Percentiles rank a stretch among this genome's conserved stretches.
These are phyloP conservation scores for Aspergillus novofumigatus DNA, from an alignment of 2,329 filamentous ascomycete genomes.

Conservation along the genomic window DNA sequence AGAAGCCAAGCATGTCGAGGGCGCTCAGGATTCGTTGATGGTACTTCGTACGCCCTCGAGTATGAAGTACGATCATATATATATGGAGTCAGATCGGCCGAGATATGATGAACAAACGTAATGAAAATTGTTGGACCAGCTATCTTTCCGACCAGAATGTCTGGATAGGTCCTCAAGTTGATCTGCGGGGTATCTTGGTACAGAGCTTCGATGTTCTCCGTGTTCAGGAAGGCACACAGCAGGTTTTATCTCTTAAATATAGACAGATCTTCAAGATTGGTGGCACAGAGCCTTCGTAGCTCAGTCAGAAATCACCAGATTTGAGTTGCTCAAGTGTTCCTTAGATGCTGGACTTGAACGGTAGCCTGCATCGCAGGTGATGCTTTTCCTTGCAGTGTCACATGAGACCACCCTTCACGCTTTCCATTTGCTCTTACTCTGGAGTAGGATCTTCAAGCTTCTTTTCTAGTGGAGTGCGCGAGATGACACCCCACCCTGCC, in stretches of 20 bases:
- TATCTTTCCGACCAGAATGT: not conserved
- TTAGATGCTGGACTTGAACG: not conserved
- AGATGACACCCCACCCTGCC: not conserved
- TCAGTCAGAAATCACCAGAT: not conserved
- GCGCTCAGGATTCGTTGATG: not conserved
- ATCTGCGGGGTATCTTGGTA: not conserved
- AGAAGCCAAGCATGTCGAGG: constrained; percentile 3
- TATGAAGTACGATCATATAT: not conserved
- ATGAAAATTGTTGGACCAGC: not conserved
- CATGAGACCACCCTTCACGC: not conserved
- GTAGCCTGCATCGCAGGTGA: not conserved
- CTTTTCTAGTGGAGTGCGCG: not conserved
- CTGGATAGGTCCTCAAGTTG: not conserved
- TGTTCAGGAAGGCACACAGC: not conserved
- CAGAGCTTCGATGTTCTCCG: not conserved
- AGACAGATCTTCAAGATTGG: not conserved
- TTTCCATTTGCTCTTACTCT: not conserved
- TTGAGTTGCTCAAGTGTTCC: not conserved
- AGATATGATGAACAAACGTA: not conserved
- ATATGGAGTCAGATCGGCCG: not conserved
- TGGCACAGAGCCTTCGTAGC: too few species aligned
- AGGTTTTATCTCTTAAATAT: not conserved
- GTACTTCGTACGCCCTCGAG: not conserved
- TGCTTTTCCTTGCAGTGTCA: not conserved
- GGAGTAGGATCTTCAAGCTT: not conserved